Evolutionary conservation across 2,329 filamentous ascomycete species (phyloP).

Genomic region (Lachnellula cervina): DNA sequence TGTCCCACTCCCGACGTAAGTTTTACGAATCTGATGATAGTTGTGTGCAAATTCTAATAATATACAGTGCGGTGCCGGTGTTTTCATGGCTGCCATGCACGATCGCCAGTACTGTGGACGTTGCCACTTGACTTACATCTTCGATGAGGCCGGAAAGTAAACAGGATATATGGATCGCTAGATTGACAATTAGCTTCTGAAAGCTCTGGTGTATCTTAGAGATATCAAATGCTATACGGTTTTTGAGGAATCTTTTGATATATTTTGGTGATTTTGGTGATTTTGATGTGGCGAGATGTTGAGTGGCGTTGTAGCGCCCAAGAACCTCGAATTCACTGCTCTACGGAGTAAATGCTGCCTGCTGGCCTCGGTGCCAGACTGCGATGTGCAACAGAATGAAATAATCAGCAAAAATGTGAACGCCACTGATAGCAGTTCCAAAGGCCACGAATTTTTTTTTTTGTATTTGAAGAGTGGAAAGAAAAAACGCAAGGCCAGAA

Average conservation of each 20-base stretch:
- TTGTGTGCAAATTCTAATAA: constrained; percentile 33
- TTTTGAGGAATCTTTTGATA: background rate
- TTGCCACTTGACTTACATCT: constrained; percentile 70
- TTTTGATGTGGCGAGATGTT: background rate
- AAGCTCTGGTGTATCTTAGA: constrained; percentile 15
- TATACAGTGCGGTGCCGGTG: constrained; percentile 89
- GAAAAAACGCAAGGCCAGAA: no score
- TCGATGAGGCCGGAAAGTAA: constrained; percentile 50
- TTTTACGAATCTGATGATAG: constrained; percentile 18
- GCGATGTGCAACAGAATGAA: no score
- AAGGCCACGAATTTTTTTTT: no score
- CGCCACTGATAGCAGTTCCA: no score
- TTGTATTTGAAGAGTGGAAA: no score
- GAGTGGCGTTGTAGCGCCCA: background rate
- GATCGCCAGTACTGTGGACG: constrained; percentile 76
- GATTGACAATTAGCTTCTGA: constrained; percentile 13
- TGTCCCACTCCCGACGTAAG: constrained; percentile 86
- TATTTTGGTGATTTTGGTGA: background rate
- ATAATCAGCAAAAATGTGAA: no score
- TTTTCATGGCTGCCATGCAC: constrained; percentile 99
- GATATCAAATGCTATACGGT: constrained; percentile 15
- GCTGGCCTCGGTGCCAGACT: no score
- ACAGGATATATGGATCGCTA: constrained; percentile 56
- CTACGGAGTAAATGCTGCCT: no score
- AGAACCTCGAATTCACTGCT: no score